phyloP scores from a whole-genome alignment of 2,329 filamentous ascomycete genomes.

The Pyrenophora graminea region DNA sequence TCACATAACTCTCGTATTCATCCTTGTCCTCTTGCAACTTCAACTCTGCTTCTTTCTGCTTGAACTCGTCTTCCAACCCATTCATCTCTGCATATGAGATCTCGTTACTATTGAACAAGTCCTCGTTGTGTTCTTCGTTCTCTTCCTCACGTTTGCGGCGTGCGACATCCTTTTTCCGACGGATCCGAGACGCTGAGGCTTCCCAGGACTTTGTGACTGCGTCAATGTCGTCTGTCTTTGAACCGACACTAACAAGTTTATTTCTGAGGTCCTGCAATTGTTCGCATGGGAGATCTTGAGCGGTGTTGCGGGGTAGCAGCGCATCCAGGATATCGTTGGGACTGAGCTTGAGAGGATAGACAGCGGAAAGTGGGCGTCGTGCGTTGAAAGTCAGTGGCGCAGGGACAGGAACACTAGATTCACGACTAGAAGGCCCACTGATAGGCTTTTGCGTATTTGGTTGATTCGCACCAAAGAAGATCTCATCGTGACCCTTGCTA shows the following conservation, averaged over 20 bases:
- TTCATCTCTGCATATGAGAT: conserved; percentile 63
- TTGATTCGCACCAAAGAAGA: conserved; percentile 38
- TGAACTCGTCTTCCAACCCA: conserved; percentile 59
- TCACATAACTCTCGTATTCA: conserved; percentile 57
- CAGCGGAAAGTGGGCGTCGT: conserved; percentile 17
- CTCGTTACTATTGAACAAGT: conserved; percentile 60
- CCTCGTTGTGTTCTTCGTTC: conserved; percentile 57
- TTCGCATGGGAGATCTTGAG: conserved; percentile 14
- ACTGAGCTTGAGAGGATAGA: conserved; percentile 18
- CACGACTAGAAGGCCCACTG: conserved; percentile 24
- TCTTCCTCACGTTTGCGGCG: conserved; percentile 57
- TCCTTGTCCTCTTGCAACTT: conserved; percentile 59
- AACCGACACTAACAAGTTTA: conserved; percentile 18
- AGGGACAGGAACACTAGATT: conserved; percentile 31
- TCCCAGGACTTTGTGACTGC: conserved; percentile 51
- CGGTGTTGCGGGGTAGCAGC: conserved; percentile 27
- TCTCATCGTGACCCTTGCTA: conserved; percentile 37
- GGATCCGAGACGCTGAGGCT: conserved; percentile 48
- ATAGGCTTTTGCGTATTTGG: conserved; percentile 15
- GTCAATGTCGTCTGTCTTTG: conserved; percentile 25
- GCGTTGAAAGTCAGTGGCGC: conserved; percentile 32
- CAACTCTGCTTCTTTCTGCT: conserved; percentile 55
- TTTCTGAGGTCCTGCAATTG: conserved; percentile 29
- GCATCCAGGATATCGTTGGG: conserved; percentile 23
- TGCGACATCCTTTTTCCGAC: conserved; percentile 53